Evolutionary conservation across 495 filamentous ascomycete genomes (phyloP), one percentile per base, ranked within the genome.

Genomic region (Xylaria sp.): DNA sequence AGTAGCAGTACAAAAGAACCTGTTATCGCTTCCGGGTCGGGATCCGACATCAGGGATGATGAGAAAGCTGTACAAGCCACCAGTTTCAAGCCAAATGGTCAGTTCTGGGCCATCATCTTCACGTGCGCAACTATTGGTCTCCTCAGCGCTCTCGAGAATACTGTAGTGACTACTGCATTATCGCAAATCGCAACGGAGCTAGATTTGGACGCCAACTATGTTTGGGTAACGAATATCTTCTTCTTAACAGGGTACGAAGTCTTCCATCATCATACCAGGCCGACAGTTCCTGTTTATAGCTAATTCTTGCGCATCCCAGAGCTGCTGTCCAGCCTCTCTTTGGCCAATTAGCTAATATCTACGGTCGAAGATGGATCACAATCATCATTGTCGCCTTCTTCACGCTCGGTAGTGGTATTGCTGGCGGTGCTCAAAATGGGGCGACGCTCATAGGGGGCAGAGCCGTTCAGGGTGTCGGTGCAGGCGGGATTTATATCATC

Each of bases 391-490:
- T 82, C 19, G 48, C 70, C 70, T 37, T 87, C 69, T 82, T 82
- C 74, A 61, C 72, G 50, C 33, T 84, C 15, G 85, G 85, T 1
- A 80, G 81, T 21, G 79, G 80, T 17, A 77, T 87, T 7, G 73
- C 75, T 31, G 82, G 81, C 2, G 72, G 72, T n/a, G 78, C 82
- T 1, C 66, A 65, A 1, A 77, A 55, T 57, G 75, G 77, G 14
- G 71, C 72, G 12, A 93, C 93, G 88, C 83, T 97, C 59, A 86
- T 97, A 59, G 86, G 85, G 0, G 93, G 91, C 37, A 83, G 94
- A 73, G 88, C 89, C 0, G 82, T 97, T 44, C 93, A 97, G 77
- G 94, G 94, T 62, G 79, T 91, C 31, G 94, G 93, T 19, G 91
- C 90, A 61, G 92, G 92, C 67, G 94, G 94, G 1, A 85, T 95